Evolutionary conservation across 2,329 filamentous ascomycete species (phyloP).

Genomic region (Alternaria viburni): DNA sequence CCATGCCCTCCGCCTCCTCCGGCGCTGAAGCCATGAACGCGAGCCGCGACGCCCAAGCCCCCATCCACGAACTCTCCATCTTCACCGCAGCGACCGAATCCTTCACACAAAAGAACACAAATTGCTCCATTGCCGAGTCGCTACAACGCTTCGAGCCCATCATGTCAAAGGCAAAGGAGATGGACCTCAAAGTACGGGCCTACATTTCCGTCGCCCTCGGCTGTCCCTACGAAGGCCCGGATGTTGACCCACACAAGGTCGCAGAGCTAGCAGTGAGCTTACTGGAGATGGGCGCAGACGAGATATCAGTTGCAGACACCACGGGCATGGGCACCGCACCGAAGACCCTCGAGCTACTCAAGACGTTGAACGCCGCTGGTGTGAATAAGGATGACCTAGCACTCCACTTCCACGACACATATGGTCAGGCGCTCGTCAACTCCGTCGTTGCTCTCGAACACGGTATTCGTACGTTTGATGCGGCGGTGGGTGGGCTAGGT

Average conservation of each 20-base stretch:
- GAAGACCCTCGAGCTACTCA: constrained; percentile 68
- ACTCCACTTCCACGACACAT: constrained; percentile 89
- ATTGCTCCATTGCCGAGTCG: constrained; percentile 77
- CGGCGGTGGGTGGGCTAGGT: constrained; percentile 78
- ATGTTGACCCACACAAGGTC: constrained; percentile 65
- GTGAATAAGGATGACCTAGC: constrained; percentile 74
- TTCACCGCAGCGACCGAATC: constrained; percentile 83
- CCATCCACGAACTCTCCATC: constrained; percentile 69
- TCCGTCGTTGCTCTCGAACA: constrained; percentile 77
- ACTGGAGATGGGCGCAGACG: constrained; percentile 86
- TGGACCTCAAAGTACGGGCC: constrained; percentile 73
- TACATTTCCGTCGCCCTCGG: constrained; percentile 77
- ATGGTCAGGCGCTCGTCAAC: constrained; percentile 84
- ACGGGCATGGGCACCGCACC: constrained; percentile 89
- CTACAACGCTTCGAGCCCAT: constrained; percentile 73
- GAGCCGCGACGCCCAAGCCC: constrained; percentile 16
- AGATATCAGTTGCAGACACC: constrained; percentile 89
- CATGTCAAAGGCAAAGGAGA: constrained; percentile 69
- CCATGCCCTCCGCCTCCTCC: constrained; percentile 47
- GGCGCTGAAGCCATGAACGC: constrained; percentile 43
- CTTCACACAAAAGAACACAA: constrained; percentile 82
- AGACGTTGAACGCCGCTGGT: constrained; percentile 69
- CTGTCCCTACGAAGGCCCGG: constrained; percentile 75
- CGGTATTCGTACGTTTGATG: constrained; percentile 80
- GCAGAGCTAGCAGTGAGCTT: constrained; percentile 68